Percentiles rank a stretch among this genome's conserved stretches.
phyloP scores from a whole-genome alignment of 139 green algal species.

The Chlorella vulgaris region DNA sequence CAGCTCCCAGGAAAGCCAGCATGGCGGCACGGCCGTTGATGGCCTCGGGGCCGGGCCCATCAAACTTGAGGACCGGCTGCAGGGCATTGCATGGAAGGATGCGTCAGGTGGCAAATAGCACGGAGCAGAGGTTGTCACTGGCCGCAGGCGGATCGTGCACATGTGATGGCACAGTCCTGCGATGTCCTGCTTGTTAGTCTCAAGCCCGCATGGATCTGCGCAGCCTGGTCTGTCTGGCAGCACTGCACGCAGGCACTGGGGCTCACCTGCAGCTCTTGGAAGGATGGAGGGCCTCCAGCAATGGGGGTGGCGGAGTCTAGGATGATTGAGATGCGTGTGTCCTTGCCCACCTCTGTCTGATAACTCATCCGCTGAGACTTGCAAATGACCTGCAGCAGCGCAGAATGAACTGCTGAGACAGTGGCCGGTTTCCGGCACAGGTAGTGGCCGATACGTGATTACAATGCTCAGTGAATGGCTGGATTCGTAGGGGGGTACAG shows the following conservation, averaged over 20 bases:
- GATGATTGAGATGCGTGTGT: constrained; percentile 31
- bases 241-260: background rate
- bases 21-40: constrained; percentile 89
- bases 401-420: background rate
- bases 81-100: background rate
- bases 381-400: background rate
- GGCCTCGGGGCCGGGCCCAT: constrained; percentile 63
- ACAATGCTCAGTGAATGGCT: background rate
- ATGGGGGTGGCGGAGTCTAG: constrained; percentile 9
- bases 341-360: constrained; percentile 27
- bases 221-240: too few relatives aligned
- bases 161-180: too few relatives aligned
- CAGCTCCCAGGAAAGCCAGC: constrained; percentile 61
- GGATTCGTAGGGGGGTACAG: background rate
- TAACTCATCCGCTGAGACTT: constrained; percentile 13
- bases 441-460: background rate
- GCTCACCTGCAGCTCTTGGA: constrained; percentile 31
- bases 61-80: constrained; percentile 20
- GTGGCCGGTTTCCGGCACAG: too few relatives aligned
- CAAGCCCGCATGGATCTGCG: background rate
- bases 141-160: background rate
- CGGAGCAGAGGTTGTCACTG: background rate
- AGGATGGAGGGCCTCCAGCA: constrained; percentile 22
- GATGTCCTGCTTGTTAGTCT: background rate
- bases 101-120: background rate